Conservation (phyloP, 1,284 basidiomycete species). For the Cerrena zonata region DNA sequence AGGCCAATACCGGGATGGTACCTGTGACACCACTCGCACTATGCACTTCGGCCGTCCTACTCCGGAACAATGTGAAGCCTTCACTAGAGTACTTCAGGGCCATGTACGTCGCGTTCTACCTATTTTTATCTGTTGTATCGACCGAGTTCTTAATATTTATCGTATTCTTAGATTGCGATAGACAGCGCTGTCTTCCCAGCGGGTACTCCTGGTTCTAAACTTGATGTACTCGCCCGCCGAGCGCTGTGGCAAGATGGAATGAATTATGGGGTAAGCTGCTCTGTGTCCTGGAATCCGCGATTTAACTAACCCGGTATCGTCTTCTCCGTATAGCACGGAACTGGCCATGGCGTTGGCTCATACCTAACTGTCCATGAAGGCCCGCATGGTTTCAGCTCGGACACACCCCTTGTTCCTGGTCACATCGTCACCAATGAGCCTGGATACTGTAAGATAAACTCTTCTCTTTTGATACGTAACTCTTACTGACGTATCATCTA, state of each 20-base stretch:
- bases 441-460: slow-evolving; percentile 71
- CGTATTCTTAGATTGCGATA: slow-evolving; percentile 70
- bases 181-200: slow-evolving; percentile 85
- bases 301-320: slow-evolving; percentile 7
- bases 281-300: slow-evolving; percentile 15
- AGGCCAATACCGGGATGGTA: slow-evolving; percentile 84
- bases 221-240: slow-evolving; percentile 82
- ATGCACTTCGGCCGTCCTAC: slow-evolving; percentile 83
- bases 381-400: slow-evolving; percentile 64
- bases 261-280: slow-evolving; percentile 63
- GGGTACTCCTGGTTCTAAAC: slow-evolving; percentile 73
- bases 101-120: slow-evolving; percentile 57
- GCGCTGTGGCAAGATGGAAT: slow-evolving; percentile 85
- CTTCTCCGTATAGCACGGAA: slow-evolving; percentile 58
- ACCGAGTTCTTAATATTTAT: slow-evolving; percentile 10
- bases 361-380: slow-evolving; percentile 79
- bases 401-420: slow-evolving; percentile 67
- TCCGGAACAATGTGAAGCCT: slow-evolving; percentile 80
- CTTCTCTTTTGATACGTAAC: slow-evolving; percentile 10
- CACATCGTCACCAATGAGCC: slow-evolving; percentile 87
- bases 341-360: slow-evolving; percentile 78
- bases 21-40: slow-evolving; percentile 90
- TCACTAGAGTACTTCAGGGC: slow-evolving; percentile 91
- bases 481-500: slow-evolving; percentile 24
- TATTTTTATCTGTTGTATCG: slow-evolving; percentile 4